phyloP scores from a whole-genome alignment of 768 basidiomycete genomes.

The Lactarius pseudohatsudake region DNA sequence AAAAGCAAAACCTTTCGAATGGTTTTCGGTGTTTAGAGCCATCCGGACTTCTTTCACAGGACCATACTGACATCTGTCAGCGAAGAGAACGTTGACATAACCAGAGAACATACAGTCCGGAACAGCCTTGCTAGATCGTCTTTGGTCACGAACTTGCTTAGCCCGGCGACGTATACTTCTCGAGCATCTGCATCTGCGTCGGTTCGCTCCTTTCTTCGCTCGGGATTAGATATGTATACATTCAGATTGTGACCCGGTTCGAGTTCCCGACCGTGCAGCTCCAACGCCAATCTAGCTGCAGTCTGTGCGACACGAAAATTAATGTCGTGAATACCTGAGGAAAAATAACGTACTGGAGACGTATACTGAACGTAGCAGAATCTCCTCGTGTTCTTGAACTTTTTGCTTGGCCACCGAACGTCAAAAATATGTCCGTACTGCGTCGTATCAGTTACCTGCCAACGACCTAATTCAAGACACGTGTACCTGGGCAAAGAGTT shows the following conservation, averaged over 20 bases:
- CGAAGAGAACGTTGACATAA: constrained; percentile 2
- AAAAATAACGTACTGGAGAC: constrained; percentile 60
- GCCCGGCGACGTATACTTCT: constrained; percentile 85
- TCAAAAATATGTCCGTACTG: constrained; percentile 93
- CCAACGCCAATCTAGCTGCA: constrained; percentile 74
- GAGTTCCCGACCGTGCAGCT: constrained; percentile 74
- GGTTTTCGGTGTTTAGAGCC: constrained; percentile 65
- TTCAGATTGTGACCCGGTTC: constrained; percentile 65
- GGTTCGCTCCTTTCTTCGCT: constrained; percentile 83
- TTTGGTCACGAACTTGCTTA: constrained; percentile 76
- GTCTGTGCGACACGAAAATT: constrained; percentile 39
- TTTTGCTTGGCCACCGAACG: constrained; percentile 97
- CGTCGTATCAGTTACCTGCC: constrained; percentile 15
- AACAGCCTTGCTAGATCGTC: constrained; percentile 80
- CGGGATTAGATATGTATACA: constrained; percentile 89
- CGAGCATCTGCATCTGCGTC: constrained; percentile 82
- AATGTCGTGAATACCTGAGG: not conserved
- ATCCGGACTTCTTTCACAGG: constrained; percentile 78
- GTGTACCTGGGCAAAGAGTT: constrained; percentile 74
- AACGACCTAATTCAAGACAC: not conserved
- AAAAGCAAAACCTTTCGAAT: constrained; percentile 86
- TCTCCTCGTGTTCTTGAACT: constrained; percentile 85
- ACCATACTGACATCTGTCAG: constrained; percentile 61
- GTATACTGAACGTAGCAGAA: constrained; percentile 96
- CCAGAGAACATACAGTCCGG: constrained; percentile 52